Base-by-base conservation (phyloP, 768 basidiomycete species). In the Rhodosporidiobolus odoratus region DNA sequence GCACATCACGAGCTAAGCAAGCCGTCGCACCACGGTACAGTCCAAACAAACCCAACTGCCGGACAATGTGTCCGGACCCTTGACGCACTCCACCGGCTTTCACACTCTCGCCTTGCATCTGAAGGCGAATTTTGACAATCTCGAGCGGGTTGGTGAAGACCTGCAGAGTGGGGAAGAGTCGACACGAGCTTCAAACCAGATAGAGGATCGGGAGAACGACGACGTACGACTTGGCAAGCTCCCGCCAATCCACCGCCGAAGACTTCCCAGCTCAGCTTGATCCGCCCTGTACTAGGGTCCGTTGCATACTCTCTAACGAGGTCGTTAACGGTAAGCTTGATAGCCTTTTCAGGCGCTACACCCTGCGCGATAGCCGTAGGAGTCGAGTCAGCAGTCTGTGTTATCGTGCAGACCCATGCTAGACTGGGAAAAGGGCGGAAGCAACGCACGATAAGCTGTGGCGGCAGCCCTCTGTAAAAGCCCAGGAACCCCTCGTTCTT, bases 241-340 rank as follows among this genome's bases (percentile, higher is more conserved):
- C 96, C 96, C 47, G 96, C 96, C 45, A 85, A 83, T 76, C 89
- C 96, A 82, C 96, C 96, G 41, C 95, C 95, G 9, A 90, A 68
- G 25, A 98, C 75, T 80, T 99, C 96, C 90, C 91, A 93, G n/a
- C 76, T 76, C n/a, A 96, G 78, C 67, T 88, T 86, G 79, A 99
- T 99, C 64, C 92, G 85, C 19, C 96, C 96, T 16, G 96, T 99
- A 80, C 95, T 92, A 32, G 93, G 91, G 80, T 99, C 93, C 81
- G 87, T 95, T 16, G 88, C 87, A 60, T 86, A 85, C 34, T 85
- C 83, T 41, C 96, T 87, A 32, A 99, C 84, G 65, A 95, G 81
- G 78, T 96, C 95, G 81, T 97, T 98, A 58, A 99, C 89, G 3
- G 96, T 96, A 70, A 99, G 81, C 79, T 99, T 99, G 81, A 99